phyloP scores from a whole-genome alignment of 2,329 filamentous ascomycete genomes.

The Setomelanomma holmii region DNA sequence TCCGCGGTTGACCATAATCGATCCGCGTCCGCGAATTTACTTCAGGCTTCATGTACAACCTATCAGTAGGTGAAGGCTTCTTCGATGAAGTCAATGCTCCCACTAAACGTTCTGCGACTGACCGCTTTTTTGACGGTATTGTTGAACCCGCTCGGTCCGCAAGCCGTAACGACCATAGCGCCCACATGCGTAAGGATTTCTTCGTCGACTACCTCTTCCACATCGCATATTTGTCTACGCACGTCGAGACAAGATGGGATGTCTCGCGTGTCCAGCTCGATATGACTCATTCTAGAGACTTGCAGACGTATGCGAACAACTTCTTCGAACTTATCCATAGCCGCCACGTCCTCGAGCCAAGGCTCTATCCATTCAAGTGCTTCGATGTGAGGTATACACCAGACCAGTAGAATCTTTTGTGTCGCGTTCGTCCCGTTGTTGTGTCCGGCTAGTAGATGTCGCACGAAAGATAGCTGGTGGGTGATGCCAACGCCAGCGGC shows the following conservation, averaged over 20 bases:
- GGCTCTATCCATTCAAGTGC: constrained; percentile 88
- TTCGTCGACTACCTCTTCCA: not conserved
- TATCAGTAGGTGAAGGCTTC: not conserved
- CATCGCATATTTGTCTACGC: not conserved
- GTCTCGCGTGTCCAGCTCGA: not conserved
- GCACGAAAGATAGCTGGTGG: constrained; percentile 86
- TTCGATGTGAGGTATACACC: constrained; percentile 85
- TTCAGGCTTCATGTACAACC: not conserved
- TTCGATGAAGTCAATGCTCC: not conserved
- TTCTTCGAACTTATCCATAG: constrained; percentile 76
- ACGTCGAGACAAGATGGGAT: not conserved
- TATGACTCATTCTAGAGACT: constrained; percentile 72
- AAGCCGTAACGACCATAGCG: not conserved
- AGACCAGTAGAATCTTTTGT: constrained; percentile 78
- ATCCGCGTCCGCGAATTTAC: too few species aligned
- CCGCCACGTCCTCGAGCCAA: constrained; percentile 82
- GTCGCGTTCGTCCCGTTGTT: constrained; percentile 75
- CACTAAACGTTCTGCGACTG: not conserved
- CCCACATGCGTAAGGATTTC: not conserved
- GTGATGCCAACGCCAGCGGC: constrained; percentile 92
- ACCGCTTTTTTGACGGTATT: not conserved
- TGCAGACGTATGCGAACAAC: constrained; percentile 86
- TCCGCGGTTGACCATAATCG: not conserved
- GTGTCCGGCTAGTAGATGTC: constrained; percentile 62
- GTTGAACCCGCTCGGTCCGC: not conserved